Evolutionary conservation across 2,329 filamentous ascomycete genomes (phyloP), one percentile per base, ranked within the genome.

Genomic region (Neophaeococcomyces aloes): DNA sequence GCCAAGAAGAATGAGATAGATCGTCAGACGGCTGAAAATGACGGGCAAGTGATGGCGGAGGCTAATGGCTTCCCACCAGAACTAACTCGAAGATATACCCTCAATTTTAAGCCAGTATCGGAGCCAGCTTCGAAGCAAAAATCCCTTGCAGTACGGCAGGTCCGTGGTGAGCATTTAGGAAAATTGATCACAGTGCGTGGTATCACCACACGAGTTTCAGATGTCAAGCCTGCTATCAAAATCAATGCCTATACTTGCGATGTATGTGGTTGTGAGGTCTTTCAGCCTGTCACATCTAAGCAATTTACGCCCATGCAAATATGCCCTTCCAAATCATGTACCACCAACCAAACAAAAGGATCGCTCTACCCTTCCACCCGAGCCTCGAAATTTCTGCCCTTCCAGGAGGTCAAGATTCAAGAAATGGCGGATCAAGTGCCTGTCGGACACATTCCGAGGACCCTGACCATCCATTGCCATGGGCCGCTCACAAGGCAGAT

Each of bases 361-460:
- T 86, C 95, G 62, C 75, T 98, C 30, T 89, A 94, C 62, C 78
- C 93, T 29, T 95, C 89, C 1, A 93, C 88, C n/a, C 78, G 91
- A 56, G 91, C 89, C 0, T 95, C 88, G 40, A 98, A 96, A 59
- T 98, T 96, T 59, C 68, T 94, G 57, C 87, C 91, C 3, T 98
- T 98, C 70, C 91, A 98, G 64, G 91, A 98, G 65, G 79, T 96
- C 65, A 96, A 96, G 69, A 87, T 98, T 45, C 91, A 98, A 65
- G 91, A 98, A 62, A 86, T 96, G 79, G 87, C 91, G n/a, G 91
- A 98, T 61, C 91, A 98, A 63, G 91, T 98, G 0, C 91, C 91
- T 6, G 93, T 98, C 51, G 91, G 91, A 39, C 91, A 98, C 61
- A 98, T 98, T 56, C 91, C 91, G 25, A 79, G 91, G 47, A 86